Evolutionary conservation across 1,139 yeast genomes (phyloP), one percentile per base, ranked within the genome.

Genomic region (Nadsonia starkeyi-henricii): DNA sequence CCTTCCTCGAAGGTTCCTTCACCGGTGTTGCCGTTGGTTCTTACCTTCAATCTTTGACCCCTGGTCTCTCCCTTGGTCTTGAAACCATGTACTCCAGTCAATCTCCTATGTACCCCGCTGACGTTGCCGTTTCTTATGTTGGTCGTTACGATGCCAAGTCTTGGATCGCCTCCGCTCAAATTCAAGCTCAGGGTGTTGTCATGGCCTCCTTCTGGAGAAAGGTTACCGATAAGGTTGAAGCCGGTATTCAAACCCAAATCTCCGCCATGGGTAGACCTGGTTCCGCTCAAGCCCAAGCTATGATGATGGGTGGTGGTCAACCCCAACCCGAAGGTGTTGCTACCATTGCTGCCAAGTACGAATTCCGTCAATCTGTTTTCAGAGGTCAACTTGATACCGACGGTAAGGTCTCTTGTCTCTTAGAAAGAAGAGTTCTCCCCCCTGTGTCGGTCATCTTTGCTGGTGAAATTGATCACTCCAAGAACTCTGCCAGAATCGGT

Each of bases 321-420:
- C 89, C 95, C 45, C 79, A 81, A 48, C 74, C 86, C 52, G 96
- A 89, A 64, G 97, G 95, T 62, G 77, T 78, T 59, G 89, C 99
- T 60, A 85, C 96, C 54, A 67, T 91, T 51, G 98, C 96, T 69
- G 96, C 96, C 61, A 91, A 89, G 72, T 91, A 91, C 70, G 98
- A 91, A 72, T 93, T 88, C 77, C 88, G 96, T 72, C 94, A 88
- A 70, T 82, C 95, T 53, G 82, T 86, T 50, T 88, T 86, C 78
- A 81, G 98, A 69, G 97, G 97, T 62, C 95, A 89, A 69, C 64
- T 91, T 54, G 96, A 89, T 69, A 79, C 95, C 49, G 74, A 76
- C 53, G 98, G 98, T 68, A 88, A 85, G 71, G 94, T 91, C 50
- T 76, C 85, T 52, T 86, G 91, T 58, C 81, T 86, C 72, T 74